Evolutionary conservation across 2,329 filamentous ascomycete species (phyloP), one percentile per base, ranked within the genome.

Genomic region (Ceratocystis huliohia): DNA sequence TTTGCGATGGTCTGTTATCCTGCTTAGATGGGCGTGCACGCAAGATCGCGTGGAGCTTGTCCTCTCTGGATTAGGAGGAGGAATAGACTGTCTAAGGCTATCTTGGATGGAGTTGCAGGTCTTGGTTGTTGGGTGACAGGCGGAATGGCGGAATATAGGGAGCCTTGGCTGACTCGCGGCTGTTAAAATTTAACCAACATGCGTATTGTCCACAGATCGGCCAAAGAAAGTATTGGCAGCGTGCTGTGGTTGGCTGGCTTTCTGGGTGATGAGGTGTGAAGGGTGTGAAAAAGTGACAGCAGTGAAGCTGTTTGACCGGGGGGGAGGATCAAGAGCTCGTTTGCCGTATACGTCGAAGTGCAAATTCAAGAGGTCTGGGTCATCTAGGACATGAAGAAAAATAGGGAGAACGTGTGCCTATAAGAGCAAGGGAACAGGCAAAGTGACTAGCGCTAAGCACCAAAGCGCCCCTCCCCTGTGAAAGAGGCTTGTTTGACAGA

Each of bases 271-370:
- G 28, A 30, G 28, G 28, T 30, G 28, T 15, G 28, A 15, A n/a
- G 8, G 33, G 48, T 5, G 15, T 25, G 17, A 22, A 59, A 37
- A 20, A 13, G 56, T 37, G 56, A 53, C 48, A 53, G 28, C 6
- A 20, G 28, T 37, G 56, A 59, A 37, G 56, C 17, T 37, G 56
- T 17, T 20, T n/a, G 56, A 33, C 17, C 5, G 56, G 37, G 37
- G 33, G 10, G 37, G 13, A 41, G 37, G 56, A 59, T 59, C 28
- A 59, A 59, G 30, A 59, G 56, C 56, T 59, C 56, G 28, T 59
- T 59, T 59, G 56, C 56, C 56, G 56, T 37, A 59, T 59, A 59
- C 33, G 56, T 59, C 56, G 56, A 59, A 59, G 56, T 59, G 56
- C 30, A 37, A 37, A 33, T 59, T 30, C 28, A 37, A 25, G 30